Evolutionary conservation across 176 grass and related monocot genomes (phyloP).

Genomic region (Carex cristatella): DNA sequence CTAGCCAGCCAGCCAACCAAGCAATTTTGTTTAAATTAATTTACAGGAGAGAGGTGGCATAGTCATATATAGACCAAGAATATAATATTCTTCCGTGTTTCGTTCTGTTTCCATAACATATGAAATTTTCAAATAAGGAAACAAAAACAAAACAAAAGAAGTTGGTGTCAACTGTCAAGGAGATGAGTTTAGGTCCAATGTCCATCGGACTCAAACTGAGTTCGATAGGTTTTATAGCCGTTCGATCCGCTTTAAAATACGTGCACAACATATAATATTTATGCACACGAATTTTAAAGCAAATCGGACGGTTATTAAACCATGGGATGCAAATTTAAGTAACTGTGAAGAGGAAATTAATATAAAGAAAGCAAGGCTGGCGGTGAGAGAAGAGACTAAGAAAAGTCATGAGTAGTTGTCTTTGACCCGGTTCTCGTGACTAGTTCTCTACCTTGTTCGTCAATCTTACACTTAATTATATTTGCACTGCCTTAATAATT

Average conservation of each 20-base stretch:
- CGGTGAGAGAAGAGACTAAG: neutral
- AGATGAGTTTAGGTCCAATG: neutral
- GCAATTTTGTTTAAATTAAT: neutral
- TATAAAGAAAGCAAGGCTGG: neutral
- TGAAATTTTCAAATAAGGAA: neutral
- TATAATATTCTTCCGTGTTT: neutral
- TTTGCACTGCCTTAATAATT: neutral
- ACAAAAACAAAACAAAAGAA: neutral
- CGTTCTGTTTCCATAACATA: neutral
- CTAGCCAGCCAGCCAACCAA: neutral
- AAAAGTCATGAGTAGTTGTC: neutral
- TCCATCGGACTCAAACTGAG: too few species aligned
- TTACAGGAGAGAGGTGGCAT: neutral
- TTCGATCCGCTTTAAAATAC: too few species aligned
- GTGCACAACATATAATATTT: too few species aligned
- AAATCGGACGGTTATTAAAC: too few species aligned
- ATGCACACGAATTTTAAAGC: too few species aligned
- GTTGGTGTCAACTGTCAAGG: neutral
- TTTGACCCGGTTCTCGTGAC: constrained; percentile 7
- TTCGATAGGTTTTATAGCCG: too few species aligned
- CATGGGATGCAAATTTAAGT: too few species aligned
- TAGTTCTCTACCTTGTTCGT: neutral
- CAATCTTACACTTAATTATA: neutral
- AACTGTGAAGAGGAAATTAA: too few species aligned
- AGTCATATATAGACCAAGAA: neutral